phyloP scores from a whole-genome alignment of 2,329 filamentous ascomycete species.

The Fusarium sp. region DNA sequence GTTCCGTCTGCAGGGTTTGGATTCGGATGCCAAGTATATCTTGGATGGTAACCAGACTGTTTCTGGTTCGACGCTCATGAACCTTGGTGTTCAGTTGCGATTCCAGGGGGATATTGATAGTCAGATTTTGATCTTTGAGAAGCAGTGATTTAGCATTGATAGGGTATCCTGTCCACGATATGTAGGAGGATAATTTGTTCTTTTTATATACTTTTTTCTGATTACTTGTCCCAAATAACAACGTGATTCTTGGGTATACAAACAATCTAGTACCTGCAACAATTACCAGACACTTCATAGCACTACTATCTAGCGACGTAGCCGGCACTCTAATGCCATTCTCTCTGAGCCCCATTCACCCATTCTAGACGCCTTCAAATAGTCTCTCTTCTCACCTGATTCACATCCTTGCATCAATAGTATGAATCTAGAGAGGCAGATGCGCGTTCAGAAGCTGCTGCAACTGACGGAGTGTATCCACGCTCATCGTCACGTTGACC shows the following conservation, averaged over 20 bases:
- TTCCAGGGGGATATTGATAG: constrained; percentile 69
- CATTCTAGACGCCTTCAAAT: neutral
- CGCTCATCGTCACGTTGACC: constrained; percentile 49
- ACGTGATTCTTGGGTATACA: neutral
- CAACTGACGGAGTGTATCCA: constrained; percentile 46
- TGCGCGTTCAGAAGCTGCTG: constrained; percentile 42
- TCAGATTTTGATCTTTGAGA: constrained; percentile 66
- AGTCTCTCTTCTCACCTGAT: neutral
- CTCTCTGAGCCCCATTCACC: too few species aligned
- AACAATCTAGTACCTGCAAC: neutral
- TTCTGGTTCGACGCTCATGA: constrained; percentile 72
- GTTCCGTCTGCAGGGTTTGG: constrained; percentile 68
- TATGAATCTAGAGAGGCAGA: constrained; percentile 14
- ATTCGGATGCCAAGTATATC: constrained; percentile 64
- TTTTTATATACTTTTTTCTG: neutral
- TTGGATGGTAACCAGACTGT: constrained; percentile 64
- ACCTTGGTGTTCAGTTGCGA: constrained; percentile 66
- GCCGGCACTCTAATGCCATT: too few species aligned
- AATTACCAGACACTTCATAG: neutral
- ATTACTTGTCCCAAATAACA: rapidly evolving
- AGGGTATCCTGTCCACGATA: neutral
- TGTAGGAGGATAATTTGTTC: neutral
- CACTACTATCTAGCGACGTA: too few species aligned
- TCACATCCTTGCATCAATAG: neutral
- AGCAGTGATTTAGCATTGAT: constrained; percentile 4